phyloP scores from a whole-genome alignment of 1,139 yeast genomes.

The Yamadazyma atlantica region DNA sequence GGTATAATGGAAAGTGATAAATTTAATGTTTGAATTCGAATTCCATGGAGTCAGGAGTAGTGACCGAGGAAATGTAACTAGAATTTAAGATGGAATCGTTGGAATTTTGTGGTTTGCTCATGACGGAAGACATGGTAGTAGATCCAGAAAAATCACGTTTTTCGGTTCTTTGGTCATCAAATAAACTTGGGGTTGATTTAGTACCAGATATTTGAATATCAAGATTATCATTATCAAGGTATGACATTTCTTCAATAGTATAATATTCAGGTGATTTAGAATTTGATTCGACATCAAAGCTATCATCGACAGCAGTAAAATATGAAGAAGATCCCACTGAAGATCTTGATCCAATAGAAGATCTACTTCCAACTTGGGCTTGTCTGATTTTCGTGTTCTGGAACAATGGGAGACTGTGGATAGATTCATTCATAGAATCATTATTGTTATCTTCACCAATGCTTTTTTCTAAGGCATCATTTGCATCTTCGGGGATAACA shows the following conservation, averaged over 20 bases:
- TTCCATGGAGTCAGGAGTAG: constrained; percentile 21
- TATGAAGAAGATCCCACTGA: background rate
- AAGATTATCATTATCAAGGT: background rate
- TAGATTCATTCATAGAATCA: background rate
- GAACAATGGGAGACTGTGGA: background rate
- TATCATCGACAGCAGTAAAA: background rate
- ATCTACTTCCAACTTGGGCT: background rate
- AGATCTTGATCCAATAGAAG: background rate
- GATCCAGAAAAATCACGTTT: constrained; percentile 18
- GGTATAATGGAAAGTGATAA: background rate
- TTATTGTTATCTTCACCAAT: background rate
- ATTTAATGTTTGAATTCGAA: constrained; percentile 9
- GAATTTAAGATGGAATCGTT: constrained; percentile 13
- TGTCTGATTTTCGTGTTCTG: background rate
- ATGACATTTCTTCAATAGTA: too few species aligned
- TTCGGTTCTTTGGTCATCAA: constrained; percentile 3
- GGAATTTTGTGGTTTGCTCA: constrained; percentile 19
- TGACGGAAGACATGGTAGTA: constrained; percentile 21
- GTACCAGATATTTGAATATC: background rate
- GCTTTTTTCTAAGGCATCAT: background rate
- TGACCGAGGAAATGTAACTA: constrained; percentile 13
- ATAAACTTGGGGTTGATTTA: constrained; percentile 1
- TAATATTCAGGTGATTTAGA: too few species aligned
- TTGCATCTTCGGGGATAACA: background rate
- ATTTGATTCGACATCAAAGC: background rate